These are phyloP conservation scores for Asclepias syriaca DNA, from an alignment of 257 asterid genomes.

Conservation along the genomic window DNA sequence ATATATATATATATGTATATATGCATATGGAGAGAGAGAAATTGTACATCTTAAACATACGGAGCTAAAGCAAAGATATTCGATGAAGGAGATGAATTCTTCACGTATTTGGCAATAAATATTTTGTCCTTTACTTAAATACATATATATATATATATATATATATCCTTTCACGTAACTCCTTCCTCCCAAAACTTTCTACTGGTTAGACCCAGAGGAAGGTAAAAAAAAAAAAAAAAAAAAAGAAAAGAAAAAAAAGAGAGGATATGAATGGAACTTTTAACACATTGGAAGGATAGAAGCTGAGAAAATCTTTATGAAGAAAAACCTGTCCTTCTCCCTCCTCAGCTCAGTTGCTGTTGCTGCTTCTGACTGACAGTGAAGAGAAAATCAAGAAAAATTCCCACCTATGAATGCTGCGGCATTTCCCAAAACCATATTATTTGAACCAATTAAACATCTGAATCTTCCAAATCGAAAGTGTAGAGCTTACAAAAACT, in stretches of 20 bases:
- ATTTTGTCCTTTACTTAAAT: too few relatives aligned
- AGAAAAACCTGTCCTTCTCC: not conserved
- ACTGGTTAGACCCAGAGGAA: not conserved
- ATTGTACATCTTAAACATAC: too few relatives aligned
- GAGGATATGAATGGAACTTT: not conserved
- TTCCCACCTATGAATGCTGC: conserved; percentile 13
- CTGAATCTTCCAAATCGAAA: not conserved
- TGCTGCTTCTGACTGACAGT: not conserved
- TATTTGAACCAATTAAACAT: not conserved
- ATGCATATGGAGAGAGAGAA: too few relatives aligned
- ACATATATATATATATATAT: too few relatives aligned
- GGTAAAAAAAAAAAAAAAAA: too few relatives aligned
- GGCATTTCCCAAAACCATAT: not conserved
- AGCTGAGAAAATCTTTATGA: not conserved
- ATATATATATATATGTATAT: too few relatives aligned
- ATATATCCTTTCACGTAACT: not conserved
- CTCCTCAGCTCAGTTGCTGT: not conserved
- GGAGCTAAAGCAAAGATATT: too few relatives aligned
- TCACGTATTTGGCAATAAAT: too few relatives aligned
- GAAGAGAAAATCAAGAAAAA: not conserved
- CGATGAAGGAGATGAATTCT: too few relatives aligned
- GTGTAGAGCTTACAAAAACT: not conserved
- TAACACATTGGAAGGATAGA: not conserved
- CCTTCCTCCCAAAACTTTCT: not conserved
- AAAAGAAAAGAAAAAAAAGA: not conserved